phyloP scores from a whole-genome alignment of 169 alveolate genomes.

The Ophryocystis elektroscirrha region DNA sequence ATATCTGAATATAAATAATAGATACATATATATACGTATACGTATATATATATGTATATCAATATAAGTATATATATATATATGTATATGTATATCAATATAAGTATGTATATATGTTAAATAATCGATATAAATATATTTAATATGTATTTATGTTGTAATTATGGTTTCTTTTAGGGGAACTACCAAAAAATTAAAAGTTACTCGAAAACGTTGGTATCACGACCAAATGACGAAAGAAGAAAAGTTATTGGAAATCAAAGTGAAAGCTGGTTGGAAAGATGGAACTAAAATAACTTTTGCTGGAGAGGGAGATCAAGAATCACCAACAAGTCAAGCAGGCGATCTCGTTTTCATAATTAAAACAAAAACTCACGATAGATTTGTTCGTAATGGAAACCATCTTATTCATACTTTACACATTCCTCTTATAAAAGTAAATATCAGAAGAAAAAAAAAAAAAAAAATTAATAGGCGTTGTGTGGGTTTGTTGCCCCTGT shows the following conservation, averaged over 20 bases:
- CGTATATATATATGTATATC: no score
- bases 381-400: slow-evolving; percentile 17
- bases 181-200: slow-evolving; percentile 18
- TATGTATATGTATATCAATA: not conserved
- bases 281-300: slow-evolving; percentile 24
- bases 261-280: slow-evolving; percentile 26
- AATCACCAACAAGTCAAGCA: slow-evolving; percentile 10
- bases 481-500: no score
- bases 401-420: slow-evolving; percentile 16
- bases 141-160: slow-evolving; percentile 1
- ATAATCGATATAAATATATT: no score
- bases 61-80: not conserved
- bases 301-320: slow-evolving; percentile 26
- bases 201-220: slow-evolving; percentile 12
- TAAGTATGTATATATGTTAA: not conserved
- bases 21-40: no score
- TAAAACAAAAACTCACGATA: slow-evolving; percentile 13
- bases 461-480: no score
- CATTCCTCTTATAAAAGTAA: slow-evolving; percentile 8
- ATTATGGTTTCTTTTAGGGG: slow-evolving; percentile 18
- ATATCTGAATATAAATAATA: no score
- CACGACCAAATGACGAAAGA: slow-evolving; percentile 11
- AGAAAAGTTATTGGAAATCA: slow-evolving; percentile 19
- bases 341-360: slow-evolving; percentile 20
- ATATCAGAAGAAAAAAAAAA: slow-evolving; percentile 14